These are phyloP conservation scores for Anastatica hierochuntica DNA, from an alignment of 345 rosid genomes.

Conservation along the genomic window DNA sequence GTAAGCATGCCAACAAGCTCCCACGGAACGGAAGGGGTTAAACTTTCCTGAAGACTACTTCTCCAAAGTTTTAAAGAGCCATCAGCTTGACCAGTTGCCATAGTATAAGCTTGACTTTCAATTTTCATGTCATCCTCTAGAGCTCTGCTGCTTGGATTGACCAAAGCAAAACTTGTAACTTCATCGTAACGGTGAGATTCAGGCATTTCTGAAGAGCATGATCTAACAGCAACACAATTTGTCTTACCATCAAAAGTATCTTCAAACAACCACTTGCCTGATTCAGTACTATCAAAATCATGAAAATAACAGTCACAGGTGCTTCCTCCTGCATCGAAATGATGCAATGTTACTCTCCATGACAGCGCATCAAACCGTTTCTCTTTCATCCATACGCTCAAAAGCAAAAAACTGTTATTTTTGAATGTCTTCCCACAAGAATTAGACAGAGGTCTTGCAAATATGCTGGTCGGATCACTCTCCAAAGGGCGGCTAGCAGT, in stretches of 20 bases:
- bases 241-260: slow-evolving; percentile 36
- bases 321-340: slow-evolving; percentile 30
- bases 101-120: slow-evolving; percentile 43
- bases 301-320: slow-evolving; percentile 41
- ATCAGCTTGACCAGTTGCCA: slow-evolving; percentile 78
- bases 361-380: slow-evolving; percentile 51
- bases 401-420: slow-evolving; percentile 49
- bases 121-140: slow-evolving; percentile 17
- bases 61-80: slow-evolving; percentile 83
- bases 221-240: slow-evolving; percentile 41
- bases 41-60: slow-evolving; percentile 32
- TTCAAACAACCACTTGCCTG: slow-evolving; percentile 37
- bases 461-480: slow-evolving; percentile 57
- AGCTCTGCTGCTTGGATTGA: slow-evolving; percentile 32
- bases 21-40: slow-evolving; percentile 36
- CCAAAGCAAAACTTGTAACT: slow-evolving; percentile 63
- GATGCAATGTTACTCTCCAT: slow-evolving; percentile 63
- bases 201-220: slow-evolving; percentile 55
- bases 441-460: slow-evolving; percentile 41
- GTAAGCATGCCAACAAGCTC: slow-evolving; percentile 67
- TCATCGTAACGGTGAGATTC: slow-evolving; percentile 41
- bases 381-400: slow-evolving; percentile 56
- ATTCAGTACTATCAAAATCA: slow-evolving; percentile 24
- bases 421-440: slow-evolving; percentile 40
- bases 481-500: slow-evolving; percentile 29